phyloP scores from a whole-genome alignment of 352 stramenopile species.

The Globisporangium iwayamae region DNA sequence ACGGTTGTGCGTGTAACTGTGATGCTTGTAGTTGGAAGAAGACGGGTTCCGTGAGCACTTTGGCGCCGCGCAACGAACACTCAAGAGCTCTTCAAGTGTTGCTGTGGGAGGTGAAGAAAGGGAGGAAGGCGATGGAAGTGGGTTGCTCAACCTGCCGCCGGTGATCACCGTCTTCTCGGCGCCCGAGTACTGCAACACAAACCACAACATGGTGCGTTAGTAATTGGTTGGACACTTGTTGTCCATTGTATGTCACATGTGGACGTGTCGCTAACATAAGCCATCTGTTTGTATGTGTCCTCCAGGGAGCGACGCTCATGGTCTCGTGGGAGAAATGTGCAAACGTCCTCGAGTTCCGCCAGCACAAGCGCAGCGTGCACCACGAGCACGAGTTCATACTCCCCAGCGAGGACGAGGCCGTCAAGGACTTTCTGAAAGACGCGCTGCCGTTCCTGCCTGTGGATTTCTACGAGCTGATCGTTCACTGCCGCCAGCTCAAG shows the following conservation, averaged over 20 bases:
- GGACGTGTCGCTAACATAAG: not conserved
- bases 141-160: conserved; percentile 32
- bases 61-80: conserved; percentile 1
- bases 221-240: not conserved
- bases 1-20: not conserved
- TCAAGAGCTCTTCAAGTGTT: not conserved
- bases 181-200: conserved; percentile 82
- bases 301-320: conserved; percentile 56
- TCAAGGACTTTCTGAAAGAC: conserved; percentile 47
- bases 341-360: conserved; percentile 49
- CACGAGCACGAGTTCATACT: conserved; percentile 49
- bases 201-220: conserved; percentile 53
- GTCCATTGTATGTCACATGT: not conserved
- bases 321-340: conserved; percentile 45
- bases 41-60: conserved; percentile 78
- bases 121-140: not conserved
- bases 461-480: conserved; percentile 77
- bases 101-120: conserved; percentile 11
- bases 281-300: not conserved
- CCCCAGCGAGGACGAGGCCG: conserved; percentile 50
- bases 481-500: conserved; percentile 51
- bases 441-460: conserved; percentile 69
- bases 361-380: conserved; percentile 66
- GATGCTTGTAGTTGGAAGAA: conserved; percentile 44
- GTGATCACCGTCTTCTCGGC: conserved; percentile 83